These are phyloP conservation scores for Chaetomium cochliodes DNA, from an alignment of 495 filamentous ascomycete genomes.

Conservation along the genomic window DNA sequence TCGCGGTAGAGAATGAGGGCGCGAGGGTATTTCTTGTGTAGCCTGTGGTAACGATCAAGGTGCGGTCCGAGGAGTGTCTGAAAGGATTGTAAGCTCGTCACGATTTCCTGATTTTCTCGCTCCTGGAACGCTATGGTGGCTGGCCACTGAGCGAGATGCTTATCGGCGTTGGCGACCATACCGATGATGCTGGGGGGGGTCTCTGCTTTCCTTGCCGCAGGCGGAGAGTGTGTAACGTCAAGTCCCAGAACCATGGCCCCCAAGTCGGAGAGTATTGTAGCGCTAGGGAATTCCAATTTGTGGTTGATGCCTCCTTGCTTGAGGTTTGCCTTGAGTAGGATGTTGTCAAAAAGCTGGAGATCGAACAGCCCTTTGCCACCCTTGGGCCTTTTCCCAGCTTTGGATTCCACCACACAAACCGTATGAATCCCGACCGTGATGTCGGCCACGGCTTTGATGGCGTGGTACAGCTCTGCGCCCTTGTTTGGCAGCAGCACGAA, in stretches of 20 bases:
- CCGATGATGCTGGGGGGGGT: background rate
- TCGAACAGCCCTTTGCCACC: background rate
- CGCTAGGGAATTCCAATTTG: background rate
- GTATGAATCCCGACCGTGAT: background rate
- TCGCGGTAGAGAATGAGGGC: conserved; percentile 82
- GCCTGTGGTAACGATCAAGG: background rate
- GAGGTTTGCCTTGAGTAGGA: conserved; percentile 5
- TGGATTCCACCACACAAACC: background rate
- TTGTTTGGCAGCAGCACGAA: background rate
- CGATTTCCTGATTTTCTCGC: background rate
- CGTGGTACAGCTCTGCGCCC: background rate
- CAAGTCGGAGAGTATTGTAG: background rate
- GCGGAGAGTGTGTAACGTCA: background rate
- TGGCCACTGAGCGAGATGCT: background rate
- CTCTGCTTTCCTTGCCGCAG: background rate
- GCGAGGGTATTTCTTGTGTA: conserved; percentile 43
- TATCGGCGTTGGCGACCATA: background rate
- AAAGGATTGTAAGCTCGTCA: background rate
- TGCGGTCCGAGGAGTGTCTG: background rate
- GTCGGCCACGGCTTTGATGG: background rate
- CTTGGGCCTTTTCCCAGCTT: background rate
- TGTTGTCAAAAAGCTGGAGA: background rate
- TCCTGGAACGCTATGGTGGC: background rate
- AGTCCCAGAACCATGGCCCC: background rate
- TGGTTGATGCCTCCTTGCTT: conserved; percentile 1